Base-by-base conservation (phyloP, 208 protist species). In the Trypanosoma congolense region DNA sequence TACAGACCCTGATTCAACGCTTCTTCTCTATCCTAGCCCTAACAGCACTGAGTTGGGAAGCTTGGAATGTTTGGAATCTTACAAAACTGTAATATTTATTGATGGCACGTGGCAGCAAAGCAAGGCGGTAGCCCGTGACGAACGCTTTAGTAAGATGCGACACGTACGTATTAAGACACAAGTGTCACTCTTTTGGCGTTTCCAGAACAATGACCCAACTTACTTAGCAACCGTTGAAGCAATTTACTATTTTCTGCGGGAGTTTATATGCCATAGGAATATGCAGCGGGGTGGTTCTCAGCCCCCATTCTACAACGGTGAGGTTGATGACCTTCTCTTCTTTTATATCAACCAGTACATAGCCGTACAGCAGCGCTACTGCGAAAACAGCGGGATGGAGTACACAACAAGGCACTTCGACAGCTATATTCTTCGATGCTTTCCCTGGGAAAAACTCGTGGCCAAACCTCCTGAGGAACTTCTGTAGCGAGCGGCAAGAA, bases 261-360 rank as follows among this genome's bases (percentile, higher is more conserved):
- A 96, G 59, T 96, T 92, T 58, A 76, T 96, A 35, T 67, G 49
- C 0, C 75, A 90, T 19, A 67, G 66, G 25, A 88, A 83, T 61
- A 70, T 70, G 33, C 56, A 18, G 21, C 35, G 26, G 21, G 47
- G 25, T 18, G 66, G 44, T 21, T 41, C 45, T 0, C 6, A n/a
- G 24, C 29, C 19, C 5, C 48, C 52, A 16, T 50, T 66, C 45
- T 97, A 97, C 64, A 55, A 85, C 48, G 92, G 87, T 14, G 78
- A 96, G 50, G 93, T 95, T n/a, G 93, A 97, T 51, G 85, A 97
- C 70, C 59, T 98, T n/a, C 78, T 98, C n/a, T 93, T 82, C 42
- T 96, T 93, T 80, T 98, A 93, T 67, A 85, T 94, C 31, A 86
- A 97, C 67, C 86, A 97, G 66, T 98, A 96, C 74, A 80, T 95